Evolutionary conservation across 2,329 filamentous ascomycete genomes (phyloP).

Genomic region (Cercospora brassicicola): DNA sequence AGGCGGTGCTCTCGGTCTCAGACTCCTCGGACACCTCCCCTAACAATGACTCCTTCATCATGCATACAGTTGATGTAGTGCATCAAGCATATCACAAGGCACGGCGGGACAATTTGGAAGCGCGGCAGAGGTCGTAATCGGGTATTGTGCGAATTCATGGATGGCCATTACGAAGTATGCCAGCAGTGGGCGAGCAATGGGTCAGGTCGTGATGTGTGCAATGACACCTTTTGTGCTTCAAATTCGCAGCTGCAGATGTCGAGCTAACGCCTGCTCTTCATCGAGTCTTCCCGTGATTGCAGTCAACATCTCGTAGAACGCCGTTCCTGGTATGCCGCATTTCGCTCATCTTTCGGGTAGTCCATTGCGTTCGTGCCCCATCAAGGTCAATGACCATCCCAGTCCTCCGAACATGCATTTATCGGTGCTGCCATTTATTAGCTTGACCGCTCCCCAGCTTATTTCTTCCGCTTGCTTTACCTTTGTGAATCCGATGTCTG

Average conservation of each 20-base stretch:
- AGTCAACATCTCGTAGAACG: constrained; percentile 24
- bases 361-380: constrained; percentile 8
- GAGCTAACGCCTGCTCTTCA: constrained; percentile 15
- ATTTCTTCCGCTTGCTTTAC: constrained; percentile 41
- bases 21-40: background rate
- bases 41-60: background rate
- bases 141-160: background rate
- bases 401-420: constrained; percentile 27
- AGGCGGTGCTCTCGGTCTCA: background rate
- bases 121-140: background rate
- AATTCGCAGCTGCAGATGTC: constrained; percentile 19
- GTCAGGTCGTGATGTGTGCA: background rate
- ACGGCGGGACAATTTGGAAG: background rate
- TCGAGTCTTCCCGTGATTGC: constrained; percentile 15
- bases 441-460: background rate
- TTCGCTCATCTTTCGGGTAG: constrained; percentile 14
- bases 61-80: background rate
- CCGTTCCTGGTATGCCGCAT: constrained; percentile 27
- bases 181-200: background rate
- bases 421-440: constrained; percentile 37
- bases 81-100: background rate
- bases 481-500: constrained; percentile 69
- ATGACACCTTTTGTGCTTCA: constrained; percentile 3
- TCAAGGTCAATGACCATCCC: constrained; percentile 19
- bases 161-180: background rate